Percentiles rank a stretch among this genome's conserved stretches.
These are phyloP conservation scores for Dryadomyces quercus-mongolicae DNA, from an alignment of 2,329 filamentous ascomycete species.

Conservation along the genomic window DNA sequence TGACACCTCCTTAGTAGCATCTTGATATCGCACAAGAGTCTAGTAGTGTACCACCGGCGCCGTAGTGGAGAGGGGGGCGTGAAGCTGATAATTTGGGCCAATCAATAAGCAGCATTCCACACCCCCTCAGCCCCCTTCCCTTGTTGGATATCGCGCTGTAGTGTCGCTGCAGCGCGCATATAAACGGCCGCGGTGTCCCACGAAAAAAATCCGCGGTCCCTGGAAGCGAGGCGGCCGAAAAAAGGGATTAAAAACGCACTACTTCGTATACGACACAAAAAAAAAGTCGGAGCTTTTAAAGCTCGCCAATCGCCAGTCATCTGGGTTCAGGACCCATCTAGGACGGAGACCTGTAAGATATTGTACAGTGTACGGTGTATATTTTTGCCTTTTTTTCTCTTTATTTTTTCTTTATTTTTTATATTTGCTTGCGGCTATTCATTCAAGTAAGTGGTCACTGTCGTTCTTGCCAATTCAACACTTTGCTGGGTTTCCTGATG, in stretches of 20 bases:
- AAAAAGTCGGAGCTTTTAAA: neutral
- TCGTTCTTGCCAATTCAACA: neutral
- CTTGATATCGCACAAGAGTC: neutral
- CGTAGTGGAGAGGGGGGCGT: neutral
- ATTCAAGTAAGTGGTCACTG: no score
- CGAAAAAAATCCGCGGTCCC: slow-evolving; percentile 15
- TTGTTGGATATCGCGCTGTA: slow-evolving; percentile 11
- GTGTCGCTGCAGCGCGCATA: slow-evolving; percentile 27
- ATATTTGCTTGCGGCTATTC: neutral
- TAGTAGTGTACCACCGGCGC: neutral
- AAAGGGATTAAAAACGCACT: neutral
- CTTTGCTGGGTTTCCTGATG: neutral
- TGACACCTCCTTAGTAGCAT: neutral
- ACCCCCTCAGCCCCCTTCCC: slow-evolving; percentile 10
- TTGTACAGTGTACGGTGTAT: neutral
- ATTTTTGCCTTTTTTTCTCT: neutral
- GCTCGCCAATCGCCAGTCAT: no score
- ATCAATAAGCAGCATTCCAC: slow-evolving; percentile 1
- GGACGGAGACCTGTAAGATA: neutral
- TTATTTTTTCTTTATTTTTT: neutral
- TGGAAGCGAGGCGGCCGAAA: slow-evolving; percentile 4
- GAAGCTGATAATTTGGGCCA: neutral
- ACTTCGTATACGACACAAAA: neutral
- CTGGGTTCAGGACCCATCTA: no score
- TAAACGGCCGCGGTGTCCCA: slow-evolving; percentile 35